Percentiles rank a stretch among this genome's conserved stretches.
These are phyloP conservation scores for Acanthamoeba comandoni DNA, from an alignment of 208 protist genomes.

Conservation along the genomic window DNA sequence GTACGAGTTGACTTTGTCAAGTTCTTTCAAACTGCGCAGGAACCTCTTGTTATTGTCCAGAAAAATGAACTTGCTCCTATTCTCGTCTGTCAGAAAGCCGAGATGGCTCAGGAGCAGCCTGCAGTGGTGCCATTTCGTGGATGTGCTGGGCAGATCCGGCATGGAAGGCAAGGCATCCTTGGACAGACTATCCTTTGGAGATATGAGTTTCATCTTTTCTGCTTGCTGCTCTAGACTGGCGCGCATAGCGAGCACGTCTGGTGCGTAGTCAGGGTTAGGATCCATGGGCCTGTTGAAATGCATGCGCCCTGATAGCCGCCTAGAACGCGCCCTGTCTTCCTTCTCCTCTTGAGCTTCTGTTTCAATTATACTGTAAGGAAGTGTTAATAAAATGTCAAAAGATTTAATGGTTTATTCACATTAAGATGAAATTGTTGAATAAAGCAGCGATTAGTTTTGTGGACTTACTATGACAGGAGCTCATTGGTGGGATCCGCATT, in stretches of 20 bases:
- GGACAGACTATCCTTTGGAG: not conserved
- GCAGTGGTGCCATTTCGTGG: slow-evolving; percentile 66
- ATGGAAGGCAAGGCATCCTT: slow-evolving; percentile 23
- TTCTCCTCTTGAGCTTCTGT: no score
- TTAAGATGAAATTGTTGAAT: no score
- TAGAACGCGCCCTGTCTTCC: no score
- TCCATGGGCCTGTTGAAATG: slow-evolving; percentile 58
- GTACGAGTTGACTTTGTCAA: slow-evolving; percentile 82
- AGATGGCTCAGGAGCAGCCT: slow-evolving; percentile 76
- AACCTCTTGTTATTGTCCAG: slow-evolving; percentile 82
- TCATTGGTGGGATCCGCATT: slow-evolving; percentile 49
- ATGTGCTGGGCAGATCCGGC: not conserved
- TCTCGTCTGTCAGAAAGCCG: slow-evolving; percentile 83
- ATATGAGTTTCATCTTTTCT: not conserved
- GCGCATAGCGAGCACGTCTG: slow-evolving; percentile 47
- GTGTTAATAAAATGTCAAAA: no score
- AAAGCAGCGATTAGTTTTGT: no score
- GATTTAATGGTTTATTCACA: no score
- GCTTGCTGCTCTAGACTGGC: slow-evolving; percentile 18
- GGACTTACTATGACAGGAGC: not conserved
- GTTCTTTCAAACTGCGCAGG: slow-evolving; percentile 76
- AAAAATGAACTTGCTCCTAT: slow-evolving; percentile 79
- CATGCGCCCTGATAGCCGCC: not conserved
- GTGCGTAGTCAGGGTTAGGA: slow-evolving; percentile 43
- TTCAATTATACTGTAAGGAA: no score